phyloP scores from a whole-genome alignment of 2,329 filamentous ascomycete genomes.

The Diaporthe aspalathi region DNA sequence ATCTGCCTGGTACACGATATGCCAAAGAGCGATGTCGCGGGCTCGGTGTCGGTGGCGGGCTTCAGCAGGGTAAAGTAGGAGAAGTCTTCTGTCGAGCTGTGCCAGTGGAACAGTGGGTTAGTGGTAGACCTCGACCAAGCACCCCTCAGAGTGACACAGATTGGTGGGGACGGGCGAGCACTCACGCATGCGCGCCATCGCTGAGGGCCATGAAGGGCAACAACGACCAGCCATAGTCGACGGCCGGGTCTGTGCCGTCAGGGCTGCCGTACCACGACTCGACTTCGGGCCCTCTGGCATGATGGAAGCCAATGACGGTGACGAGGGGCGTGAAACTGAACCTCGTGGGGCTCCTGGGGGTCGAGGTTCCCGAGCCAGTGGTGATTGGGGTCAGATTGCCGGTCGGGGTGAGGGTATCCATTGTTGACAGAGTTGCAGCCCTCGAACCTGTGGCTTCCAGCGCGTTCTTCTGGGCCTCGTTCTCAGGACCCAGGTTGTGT shows the following conservation, averaged over 20 bases:
- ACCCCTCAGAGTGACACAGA: background rate
- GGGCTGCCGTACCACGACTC: conserved; percentile 87
- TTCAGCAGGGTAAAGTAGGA: conserved; percentile 95
- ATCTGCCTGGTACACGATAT: conserved; percentile 96
- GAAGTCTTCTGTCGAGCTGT: conserved; percentile 90
- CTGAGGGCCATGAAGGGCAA: conserved; percentile 97
- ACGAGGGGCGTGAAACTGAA: conserved; percentile 74
- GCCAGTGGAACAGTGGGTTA: background rate
- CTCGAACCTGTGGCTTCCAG: conserved; percentile 23
- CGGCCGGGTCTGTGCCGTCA: conserved; percentile 81
- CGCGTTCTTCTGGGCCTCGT: conserved; percentile 10
- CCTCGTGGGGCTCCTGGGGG: conserved; percentile 38
- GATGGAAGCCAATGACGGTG: conserved; percentile 85
- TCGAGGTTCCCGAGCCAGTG: conserved; percentile 33
- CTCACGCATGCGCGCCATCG: conserved; percentile 93
- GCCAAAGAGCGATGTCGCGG: conserved; percentile 88
- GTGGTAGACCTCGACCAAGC: conserved; percentile 21
- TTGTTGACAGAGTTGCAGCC: conserved; percentile 26
- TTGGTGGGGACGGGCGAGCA: conserved; percentile 40
- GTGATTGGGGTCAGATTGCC: conserved; percentile 32
- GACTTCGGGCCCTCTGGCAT: conserved; percentile 90
- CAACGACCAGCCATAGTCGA: conserved; percentile 88
- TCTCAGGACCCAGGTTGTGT: background rate
- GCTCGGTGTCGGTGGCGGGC: conserved; percentile 63
- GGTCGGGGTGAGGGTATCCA: conserved; percentile 37